These are phyloP conservation scores for Xylariaceae sp. DNA, from an alignment of 2,329 filamentous ascomycete species.

Conservation along the genomic window DNA sequence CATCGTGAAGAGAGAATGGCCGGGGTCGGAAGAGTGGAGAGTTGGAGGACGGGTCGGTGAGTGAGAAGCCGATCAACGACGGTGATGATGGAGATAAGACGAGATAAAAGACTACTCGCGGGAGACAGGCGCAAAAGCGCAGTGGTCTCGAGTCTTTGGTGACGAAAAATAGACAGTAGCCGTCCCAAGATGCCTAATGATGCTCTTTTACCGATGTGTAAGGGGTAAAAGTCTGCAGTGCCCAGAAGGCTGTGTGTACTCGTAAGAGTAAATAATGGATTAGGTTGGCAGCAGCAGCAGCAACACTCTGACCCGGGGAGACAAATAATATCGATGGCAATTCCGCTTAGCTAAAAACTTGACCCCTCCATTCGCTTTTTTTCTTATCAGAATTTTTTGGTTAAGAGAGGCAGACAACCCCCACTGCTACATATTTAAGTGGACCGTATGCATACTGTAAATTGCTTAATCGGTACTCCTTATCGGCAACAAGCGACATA, in stretches of 20 bases:
- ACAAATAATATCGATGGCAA: constrained; percentile 11
- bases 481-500: too few species aligned
- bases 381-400: constrained; percentile 9
- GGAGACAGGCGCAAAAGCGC: constrained; percentile 16
- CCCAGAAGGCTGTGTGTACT: neutral
- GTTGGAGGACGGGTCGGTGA: constrained; percentile 1
- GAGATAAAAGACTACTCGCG: constrained; percentile 1
- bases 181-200: constrained; percentile 16
- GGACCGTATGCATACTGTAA: neutral
- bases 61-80: neutral
- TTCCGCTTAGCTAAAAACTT: constrained; percentile 19
- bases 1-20: constrained; percentile 32
- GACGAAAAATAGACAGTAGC: constrained; percentile 12
- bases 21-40: neutral
- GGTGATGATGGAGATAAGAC: neutral
- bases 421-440: neutral
- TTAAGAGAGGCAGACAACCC: neutral
- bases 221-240: constrained; percentile 5
- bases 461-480: neutral
- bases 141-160: constrained; percentile 17
- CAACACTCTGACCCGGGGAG: neutral
- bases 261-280: neutral
- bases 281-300: too few species aligned
- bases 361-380: constrained; percentile 22
- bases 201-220: constrained; percentile 6